Percentiles rank a stretch among this genome's conserved stretches.
phyloP scores from a whole-genome alignment of 805 yeast species.

The Metschnikowia matae region DNA sequence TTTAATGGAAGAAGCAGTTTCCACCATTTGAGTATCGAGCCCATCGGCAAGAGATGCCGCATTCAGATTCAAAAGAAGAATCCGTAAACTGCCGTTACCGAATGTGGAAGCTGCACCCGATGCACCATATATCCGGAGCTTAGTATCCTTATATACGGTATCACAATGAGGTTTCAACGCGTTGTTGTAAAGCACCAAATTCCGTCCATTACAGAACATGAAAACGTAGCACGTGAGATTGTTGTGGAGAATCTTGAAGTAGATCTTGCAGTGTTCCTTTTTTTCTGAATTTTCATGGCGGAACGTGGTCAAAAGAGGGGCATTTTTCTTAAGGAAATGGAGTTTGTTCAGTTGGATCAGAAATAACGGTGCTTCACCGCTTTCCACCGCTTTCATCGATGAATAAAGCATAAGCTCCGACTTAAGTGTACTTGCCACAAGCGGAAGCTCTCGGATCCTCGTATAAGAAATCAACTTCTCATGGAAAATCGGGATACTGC shows the following conservation, averaged over 20 bases:
- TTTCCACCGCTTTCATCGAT: constrained; percentile 9
- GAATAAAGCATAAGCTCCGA: constrained; percentile 12
- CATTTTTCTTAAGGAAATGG: constrained; percentile 23
- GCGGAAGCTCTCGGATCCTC: constrained; percentile 14
- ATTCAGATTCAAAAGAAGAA: constrained; percentile 19
- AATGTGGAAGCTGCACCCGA: constrained; percentile 34
- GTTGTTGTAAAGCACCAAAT: constrained; percentile 24
- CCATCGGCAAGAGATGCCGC: constrained; percentile 23
- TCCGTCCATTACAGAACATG: constrained; percentile 18
- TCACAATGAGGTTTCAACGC: constrained; percentile 30
- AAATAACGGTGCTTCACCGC: constrained; percentile 11
- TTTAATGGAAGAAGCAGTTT: constrained; percentile 6
- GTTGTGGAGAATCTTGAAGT: constrained; percentile 25
- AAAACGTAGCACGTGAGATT: constrained; percentile 29
- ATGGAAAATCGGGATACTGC: constrained; percentile 10
- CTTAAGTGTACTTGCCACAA: constrained; percentile 12
- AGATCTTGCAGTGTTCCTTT: constrained; percentile 26
- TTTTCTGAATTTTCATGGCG: constrained; percentile 15
- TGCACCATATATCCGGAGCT: constrained; percentile 29
- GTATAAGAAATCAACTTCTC: constrained; percentile 13
- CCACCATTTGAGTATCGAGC: constrained; percentile 10
- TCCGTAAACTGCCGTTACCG: constrained; percentile 27
- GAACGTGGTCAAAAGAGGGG: constrained; percentile 27
- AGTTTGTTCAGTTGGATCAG: constrained; percentile 15
- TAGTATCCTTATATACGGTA: constrained; percentile 24